Conservation (phyloP, 345 rosid genomes). For the rapeseed (Brassica napus) region DNA sequence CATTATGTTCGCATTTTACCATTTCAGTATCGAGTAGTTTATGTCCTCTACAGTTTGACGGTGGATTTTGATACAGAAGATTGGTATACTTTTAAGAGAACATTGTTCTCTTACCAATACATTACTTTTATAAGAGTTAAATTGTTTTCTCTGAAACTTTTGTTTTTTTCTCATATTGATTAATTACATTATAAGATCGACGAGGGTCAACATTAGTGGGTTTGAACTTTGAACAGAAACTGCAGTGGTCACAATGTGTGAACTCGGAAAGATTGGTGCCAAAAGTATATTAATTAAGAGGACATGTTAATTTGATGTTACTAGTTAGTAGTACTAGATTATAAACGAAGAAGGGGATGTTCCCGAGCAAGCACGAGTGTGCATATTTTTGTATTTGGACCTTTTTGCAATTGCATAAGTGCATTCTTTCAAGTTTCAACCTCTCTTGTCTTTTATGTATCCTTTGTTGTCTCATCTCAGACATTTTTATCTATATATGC, state of each 20-base stretch:
- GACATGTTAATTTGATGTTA: conserved; percentile 6
- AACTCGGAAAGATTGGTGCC: conserved; percentile 20
- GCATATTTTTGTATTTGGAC: conserved; percentile 9
- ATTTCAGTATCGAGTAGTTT: not conserved
- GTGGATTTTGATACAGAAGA: not conserved
- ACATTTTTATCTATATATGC: conserved; percentile 30
- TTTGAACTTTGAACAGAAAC: conserved; percentile 13
- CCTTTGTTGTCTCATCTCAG: conserved; percentile 12
- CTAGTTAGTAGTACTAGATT: not conserved
- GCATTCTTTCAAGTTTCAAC: conserved; percentile 5
- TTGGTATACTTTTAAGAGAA: not conserved
- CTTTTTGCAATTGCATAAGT: conserved; percentile 12
- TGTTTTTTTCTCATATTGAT: not conserved
- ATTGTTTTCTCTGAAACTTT: not conserved
- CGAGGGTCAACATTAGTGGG: conserved; percentile 33
- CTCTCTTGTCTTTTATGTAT: conserved; percentile 26
- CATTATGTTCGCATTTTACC: not conserved
- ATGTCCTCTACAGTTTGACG: not conserved
- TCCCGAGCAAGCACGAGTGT: conserved; percentile 42
- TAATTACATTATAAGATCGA: conserved; percentile 13
- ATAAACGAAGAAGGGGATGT: conserved; percentile 21
- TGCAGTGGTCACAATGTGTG: conserved; percentile 16
- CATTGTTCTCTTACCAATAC: conserved; percentile 5
- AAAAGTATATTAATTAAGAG: conserved; percentile 8
- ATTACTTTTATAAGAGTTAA: not conserved